Percentiles rank a stretch among this genome's conserved stretches.
phyloP scores from a whole-genome alignment of 352 stramenopile species.

The Phytophthora agathidicida region DNA sequence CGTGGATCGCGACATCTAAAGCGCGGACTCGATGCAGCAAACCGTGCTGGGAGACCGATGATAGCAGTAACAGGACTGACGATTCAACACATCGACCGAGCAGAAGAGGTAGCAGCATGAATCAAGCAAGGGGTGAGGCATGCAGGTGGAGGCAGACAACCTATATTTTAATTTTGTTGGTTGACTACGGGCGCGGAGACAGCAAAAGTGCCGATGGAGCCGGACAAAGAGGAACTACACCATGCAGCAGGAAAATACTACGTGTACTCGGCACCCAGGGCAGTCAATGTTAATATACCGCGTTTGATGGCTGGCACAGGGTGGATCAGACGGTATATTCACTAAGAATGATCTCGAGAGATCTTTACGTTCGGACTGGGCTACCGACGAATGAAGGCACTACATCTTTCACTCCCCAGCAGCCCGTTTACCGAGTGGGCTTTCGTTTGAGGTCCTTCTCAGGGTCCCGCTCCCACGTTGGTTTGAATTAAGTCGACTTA shows the following conservation, averaged over 20 bases:
- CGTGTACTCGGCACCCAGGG: conserved; percentile 6
- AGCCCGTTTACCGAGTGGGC: too few species aligned
- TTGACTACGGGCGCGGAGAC: conserved; percentile 20
- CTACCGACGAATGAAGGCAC: too few species aligned
- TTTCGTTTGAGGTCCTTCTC: too few species aligned
- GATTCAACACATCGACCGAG: conserved; percentile 19
- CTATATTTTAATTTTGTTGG: conserved; percentile 44
- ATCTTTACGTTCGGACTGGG: too few species aligned
- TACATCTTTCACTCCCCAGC: too few species aligned
- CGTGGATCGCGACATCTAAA: conserved; percentile 69
- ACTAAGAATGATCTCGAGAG: too few species aligned
- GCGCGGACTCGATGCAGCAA: conserved; percentile 9
- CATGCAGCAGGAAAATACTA: conserved; percentile 16
- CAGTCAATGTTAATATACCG: conserved; percentile 39
- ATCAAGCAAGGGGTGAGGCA: too few species aligned
- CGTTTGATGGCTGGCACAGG: conserved; percentile 29
- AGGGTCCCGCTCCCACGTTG: too few species aligned
- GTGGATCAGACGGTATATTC: too few species aligned
- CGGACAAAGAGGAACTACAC: conserved; percentile 12
- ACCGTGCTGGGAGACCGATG: conserved; percentile 3
- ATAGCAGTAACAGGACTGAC: conserved; percentile 11
- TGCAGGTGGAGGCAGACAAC: conserved; percentile 15
- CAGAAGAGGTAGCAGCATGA: not conserved
- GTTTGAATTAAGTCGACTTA: too few species aligned
- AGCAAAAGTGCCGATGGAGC: conserved; percentile 11